Conservation (phyloP, 768 basidiomycete genomes). For the Ramaria sp. region DNA sequence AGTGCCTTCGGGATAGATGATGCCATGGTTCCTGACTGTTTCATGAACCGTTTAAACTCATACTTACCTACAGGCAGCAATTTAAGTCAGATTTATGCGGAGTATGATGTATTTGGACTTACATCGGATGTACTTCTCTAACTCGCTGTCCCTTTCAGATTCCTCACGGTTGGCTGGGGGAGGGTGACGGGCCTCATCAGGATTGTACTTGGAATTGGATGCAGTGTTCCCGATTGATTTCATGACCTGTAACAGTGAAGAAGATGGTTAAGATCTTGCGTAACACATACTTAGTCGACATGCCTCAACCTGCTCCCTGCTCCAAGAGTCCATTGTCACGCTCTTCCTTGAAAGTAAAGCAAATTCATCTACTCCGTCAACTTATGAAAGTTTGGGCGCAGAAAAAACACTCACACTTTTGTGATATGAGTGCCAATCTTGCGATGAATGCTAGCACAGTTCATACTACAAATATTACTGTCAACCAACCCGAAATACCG, state of each 20-base stretch:
- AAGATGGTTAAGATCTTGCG: conserved; percentile 1
- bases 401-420: conserved; percentile 61
- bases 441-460: conserved; percentile 85
- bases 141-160: conserved; percentile 74
- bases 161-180: conserved; percentile 75
- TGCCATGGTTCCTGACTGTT: conserved; percentile 27
- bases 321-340: conserved; percentile 78
- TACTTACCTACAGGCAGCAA: conserved; percentile 51
- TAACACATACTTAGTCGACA: conserved; percentile 14
- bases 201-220: conserved; percentile 73
- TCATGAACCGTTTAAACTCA: conserved; percentile 60
- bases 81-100: conserved; percentile 1
- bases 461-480: conserved; percentile 37
- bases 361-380: background rate
- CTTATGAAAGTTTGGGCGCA: background rate
- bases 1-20: conserved; percentile 25
- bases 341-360: conserved; percentile 58
- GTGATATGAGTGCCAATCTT: conserved; percentile 91
- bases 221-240: conserved; percentile 69
- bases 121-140: conserved; percentile 87
- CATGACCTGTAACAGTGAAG: conserved; percentile 46
- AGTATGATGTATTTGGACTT: conserved; percentile 21
- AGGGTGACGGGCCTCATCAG: conserved; percentile 71
- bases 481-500: background rate
- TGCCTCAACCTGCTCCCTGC: conserved; percentile 82